phyloP scores from a whole-genome alignment of 169 alveolate genomes.

The Eimeria falciformis region DNA sequence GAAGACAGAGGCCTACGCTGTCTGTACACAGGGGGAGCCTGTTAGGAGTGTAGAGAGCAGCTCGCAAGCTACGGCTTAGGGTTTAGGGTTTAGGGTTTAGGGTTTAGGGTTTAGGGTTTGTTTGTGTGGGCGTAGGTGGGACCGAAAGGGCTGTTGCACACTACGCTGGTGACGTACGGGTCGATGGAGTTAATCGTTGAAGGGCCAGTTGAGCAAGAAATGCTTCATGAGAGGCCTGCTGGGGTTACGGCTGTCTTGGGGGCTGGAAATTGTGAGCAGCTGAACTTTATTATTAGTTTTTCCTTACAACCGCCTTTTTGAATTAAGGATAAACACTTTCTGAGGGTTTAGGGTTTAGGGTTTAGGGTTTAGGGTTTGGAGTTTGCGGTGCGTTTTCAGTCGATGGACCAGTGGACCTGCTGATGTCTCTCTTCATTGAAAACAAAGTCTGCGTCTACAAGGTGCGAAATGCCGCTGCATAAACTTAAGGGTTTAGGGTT shows the following conservation, averaged over 20 bases:
- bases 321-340: neutral
- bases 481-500: too few species aligned
- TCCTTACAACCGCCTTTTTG: neutral
- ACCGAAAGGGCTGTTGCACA: slow-evolving; percentile 44
- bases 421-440: slow-evolving; percentile 56
- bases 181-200: slow-evolving; percentile 67
- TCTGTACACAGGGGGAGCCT: too few species aligned
- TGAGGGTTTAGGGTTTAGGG: neutral
- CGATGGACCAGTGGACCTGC: slow-evolving; percentile 71
- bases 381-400: slow-evolving; percentile 33
- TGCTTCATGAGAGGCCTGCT: slow-evolving; percentile 14
- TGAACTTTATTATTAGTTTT: neutral
- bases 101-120: too few species aligned
- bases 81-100: too few species aligned
- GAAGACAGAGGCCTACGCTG: too few species aligned
- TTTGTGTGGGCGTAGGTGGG: slow-evolving; percentile 26
- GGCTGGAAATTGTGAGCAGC: slow-evolving; percentile 68
- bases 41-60: too few species aligned
- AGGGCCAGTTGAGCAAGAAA: slow-evolving; percentile 54
- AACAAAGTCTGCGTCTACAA: slow-evolving; percentile 75
- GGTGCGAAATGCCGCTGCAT: neutral
- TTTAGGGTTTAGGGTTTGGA: neutral
- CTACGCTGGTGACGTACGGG: slow-evolving; percentile 68
- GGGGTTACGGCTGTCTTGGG: slow-evolving; percentile 68
- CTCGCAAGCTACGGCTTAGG: too few species aligned